Conservation (phyloP, 176 grass and related monocot species). For the Aegilops tauschii region DNA sequence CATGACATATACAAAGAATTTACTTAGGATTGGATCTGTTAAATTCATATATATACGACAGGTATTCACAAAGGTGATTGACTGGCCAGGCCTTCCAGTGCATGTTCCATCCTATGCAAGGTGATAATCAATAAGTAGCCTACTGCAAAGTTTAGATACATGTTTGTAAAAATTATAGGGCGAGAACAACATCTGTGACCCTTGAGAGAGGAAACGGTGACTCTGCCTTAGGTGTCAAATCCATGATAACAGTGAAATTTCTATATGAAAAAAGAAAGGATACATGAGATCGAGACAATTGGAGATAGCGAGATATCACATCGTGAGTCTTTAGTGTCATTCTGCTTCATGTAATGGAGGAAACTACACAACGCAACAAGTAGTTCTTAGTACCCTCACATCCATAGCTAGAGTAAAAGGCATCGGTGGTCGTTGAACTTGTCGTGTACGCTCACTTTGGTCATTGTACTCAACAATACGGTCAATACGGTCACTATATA, state of each 20-base stretch:
- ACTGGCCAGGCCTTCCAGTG: slow-evolving; percentile 50
- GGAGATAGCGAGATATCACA: background rate
- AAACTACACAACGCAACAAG: too few species aligned
- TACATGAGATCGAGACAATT: background rate
- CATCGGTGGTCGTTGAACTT: too few species aligned
- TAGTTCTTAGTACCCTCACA: too few species aligned
- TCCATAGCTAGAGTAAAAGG: too few species aligned
- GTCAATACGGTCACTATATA: too few species aligned
- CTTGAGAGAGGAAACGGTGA: slow-evolving; percentile 90
- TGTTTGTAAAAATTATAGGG: slow-evolving; percentile 19
- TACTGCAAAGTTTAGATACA: slow-evolving; percentile 8
- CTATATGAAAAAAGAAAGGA: slow-evolving; percentile 20
- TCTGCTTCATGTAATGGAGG: too few species aligned
- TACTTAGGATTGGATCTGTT: background rate
- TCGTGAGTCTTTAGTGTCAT: too few species aligned
- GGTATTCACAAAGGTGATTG: slow-evolving; percentile 61
- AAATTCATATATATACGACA: slow-evolving; percentile 15
- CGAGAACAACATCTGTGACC: slow-evolving; percentile 59
- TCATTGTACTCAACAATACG: too few species aligned
- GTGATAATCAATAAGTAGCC: slow-evolving; percentile 19
- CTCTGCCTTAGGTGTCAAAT: slow-evolving; percentile 58
- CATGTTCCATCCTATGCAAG: slow-evolving; percentile 73
- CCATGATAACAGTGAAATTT: slow-evolving; percentile 58
- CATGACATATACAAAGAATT: background rate
- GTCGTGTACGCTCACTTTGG: too few species aligned